phyloP scores from a whole-genome alignment of 176 grass and related monocot genomes.

The Pharus latifolius region DNA sequence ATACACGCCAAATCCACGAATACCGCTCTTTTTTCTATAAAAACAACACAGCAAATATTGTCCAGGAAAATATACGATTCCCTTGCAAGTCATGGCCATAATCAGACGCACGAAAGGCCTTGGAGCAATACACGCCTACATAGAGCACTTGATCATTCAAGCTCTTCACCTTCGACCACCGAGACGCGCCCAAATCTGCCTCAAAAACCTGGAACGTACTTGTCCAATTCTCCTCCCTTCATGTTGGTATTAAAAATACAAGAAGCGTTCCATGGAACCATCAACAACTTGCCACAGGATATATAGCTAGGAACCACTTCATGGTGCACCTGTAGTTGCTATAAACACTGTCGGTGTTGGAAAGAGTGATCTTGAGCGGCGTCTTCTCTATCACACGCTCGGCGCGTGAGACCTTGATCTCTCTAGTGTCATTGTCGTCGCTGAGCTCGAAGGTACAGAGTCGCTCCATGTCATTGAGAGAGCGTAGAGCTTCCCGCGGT shows the following conservation, averaged over 20 bases:
- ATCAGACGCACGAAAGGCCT: too few species aligned
- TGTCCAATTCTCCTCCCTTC: neutral
- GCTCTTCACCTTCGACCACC: neutral
- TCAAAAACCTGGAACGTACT: neutral
- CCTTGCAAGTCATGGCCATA: too few species aligned
- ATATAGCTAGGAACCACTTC: too few species aligned
- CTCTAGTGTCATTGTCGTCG: too few species aligned
- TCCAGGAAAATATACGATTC: too few species aligned
- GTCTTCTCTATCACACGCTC: neutral
- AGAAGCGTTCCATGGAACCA: neutral
- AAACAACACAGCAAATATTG: too few species aligned
- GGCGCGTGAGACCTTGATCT: neutral
- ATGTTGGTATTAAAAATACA: too few species aligned
- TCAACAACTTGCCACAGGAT: neutral
- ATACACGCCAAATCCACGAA: too few species aligned
- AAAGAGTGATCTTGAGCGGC: too few species aligned
- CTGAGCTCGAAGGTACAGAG: neutral
- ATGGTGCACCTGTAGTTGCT: too few species aligned
- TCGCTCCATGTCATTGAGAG: rapidly evolving
- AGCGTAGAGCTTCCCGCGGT: neutral
- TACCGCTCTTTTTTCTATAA: too few species aligned
- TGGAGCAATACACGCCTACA: neutral
- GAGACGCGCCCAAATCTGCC: neutral
- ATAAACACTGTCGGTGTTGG: too few species aligned
- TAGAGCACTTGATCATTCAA: neutral